These are phyloP conservation scores for Aureobasidium melanogenum DNA, from an alignment of 2,329 filamentous ascomycete genomes.

Conservation along the genomic window DNA sequence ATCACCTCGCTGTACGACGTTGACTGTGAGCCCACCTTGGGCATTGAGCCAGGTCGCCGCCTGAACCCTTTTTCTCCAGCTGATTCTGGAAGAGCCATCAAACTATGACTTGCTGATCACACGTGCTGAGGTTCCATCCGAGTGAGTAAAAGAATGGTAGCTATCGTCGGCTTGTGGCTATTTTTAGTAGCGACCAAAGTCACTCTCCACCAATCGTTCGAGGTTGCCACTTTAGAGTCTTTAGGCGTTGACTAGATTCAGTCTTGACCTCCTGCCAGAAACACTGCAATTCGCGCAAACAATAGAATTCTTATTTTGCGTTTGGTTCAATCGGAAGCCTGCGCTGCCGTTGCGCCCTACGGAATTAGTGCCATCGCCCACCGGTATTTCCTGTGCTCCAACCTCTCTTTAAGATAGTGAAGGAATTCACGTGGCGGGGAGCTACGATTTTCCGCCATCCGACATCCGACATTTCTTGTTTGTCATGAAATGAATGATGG, in stretches of 20 bases:
- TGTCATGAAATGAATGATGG: background rate
- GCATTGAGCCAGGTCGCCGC: background rate
- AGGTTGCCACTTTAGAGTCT: constrained; percentile 1
- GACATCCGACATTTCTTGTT: constrained; percentile 3
- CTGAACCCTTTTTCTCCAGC: background rate
- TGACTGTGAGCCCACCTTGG: background rate
- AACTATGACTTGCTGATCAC: constrained; percentile 5
- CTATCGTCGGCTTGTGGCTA: constrained; percentile 2
- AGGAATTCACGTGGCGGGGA: constrained; percentile 1
- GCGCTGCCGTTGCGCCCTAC: constrained; percentile 5
- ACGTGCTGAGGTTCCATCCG: constrained; percentile 4
- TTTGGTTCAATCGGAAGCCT: background rate
- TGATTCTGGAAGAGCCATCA: background rate
- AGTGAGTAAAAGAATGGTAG: background rate
- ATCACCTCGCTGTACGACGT: constrained; percentile 5
- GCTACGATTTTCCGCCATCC: background rate
- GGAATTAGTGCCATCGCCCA: background rate
- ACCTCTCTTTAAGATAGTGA: background rate
- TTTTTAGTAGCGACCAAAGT: constrained; percentile 7
- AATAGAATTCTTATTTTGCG: background rate
- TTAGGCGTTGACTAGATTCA: constrained; percentile 1
- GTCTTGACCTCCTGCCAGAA: background rate
- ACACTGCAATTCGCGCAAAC: constrained; percentile 5
- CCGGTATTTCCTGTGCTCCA: background rate
- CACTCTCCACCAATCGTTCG: constrained; percentile 2